Base-by-base conservation (phyloP, 2,329 filamentous ascomycete genomes). In the Lachnellula subtilissima region DNA sequence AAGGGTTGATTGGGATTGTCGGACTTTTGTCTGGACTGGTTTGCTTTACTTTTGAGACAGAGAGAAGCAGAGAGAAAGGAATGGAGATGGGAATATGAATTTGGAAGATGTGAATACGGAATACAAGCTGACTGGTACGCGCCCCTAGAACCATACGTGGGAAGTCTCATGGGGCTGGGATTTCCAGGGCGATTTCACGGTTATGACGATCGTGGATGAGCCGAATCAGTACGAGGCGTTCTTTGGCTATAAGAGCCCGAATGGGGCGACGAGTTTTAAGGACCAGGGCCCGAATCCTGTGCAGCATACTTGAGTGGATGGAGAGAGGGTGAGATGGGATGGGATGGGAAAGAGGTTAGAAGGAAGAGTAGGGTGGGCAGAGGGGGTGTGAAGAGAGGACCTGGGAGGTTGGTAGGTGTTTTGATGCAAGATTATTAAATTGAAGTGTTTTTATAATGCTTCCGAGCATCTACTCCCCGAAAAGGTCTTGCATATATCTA, bases 161-260 rank as follows among this genome's bases (percentile, higher is more conserved):
- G 15, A 54, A 7, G 43, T 62, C 43, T 61, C 56, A 6, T 62
- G 60, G 60, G 60, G 60, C 14, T 62, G 58, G 58, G 49, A 60
- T 37, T 53, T 55, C 19, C 7, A 37, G 12, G 37, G 28, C 5
- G 52, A 60, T 40, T 64, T 62, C 51, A 56, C 58, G 1, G 61
- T 64, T 14, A 22, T 61, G 53, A 64, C 61, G 14, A 42, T 56
- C 2, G 53, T 59, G 5, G 43, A 64, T 25, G 40, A 11, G 35
- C 28, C 54, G 11, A 46, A 28, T 15, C 43, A 55, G 2, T 47
- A 47, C 8, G 56, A 51, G 43, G 60, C 60, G 14, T 64, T 55
- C 36, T 64, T 62, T 50, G 61, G 61, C 14, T 64, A 61, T 32
- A 45, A 50, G 12, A 14, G 49, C 50, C 59, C 60, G 4, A 62